Conservation (phyloP, 306 rosid species). For the Sicyos baderoa region DNA sequence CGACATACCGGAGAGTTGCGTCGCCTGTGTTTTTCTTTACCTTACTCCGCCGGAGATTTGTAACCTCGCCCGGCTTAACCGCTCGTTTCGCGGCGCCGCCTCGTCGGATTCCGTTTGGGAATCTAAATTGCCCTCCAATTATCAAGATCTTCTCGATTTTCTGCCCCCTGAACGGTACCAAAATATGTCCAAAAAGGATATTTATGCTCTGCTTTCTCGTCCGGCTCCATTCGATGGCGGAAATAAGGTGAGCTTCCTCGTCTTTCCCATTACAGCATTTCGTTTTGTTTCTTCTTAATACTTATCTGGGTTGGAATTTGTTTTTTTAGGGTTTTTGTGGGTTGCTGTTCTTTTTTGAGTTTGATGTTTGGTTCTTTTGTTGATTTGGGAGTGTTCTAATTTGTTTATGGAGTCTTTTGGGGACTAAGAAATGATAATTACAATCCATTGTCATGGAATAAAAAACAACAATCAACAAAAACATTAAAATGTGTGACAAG, state of each 20-base stretch:
- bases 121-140: constrained; percentile 64
- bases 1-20: constrained; percentile 85
- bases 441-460: no score
- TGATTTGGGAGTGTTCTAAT: neutral
- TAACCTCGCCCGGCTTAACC: constrained; percentile 69
- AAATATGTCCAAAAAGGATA: constrained; percentile 56
- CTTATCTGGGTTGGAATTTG: neutral
- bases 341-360: neutral
- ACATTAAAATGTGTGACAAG: no score
- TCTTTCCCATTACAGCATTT: constrained; percentile 14
- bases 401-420: neutral
- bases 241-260: constrained; percentile 61
- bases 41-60: constrained; percentile 90
- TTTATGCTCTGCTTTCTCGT: constrained; percentile 58
- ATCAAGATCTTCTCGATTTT: constrained; percentile 53
- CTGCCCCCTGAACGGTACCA: constrained; percentile 51
- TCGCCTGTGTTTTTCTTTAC: constrained; percentile 73
- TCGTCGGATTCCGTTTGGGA: constrained; percentile 85
- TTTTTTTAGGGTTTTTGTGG: constrained; percentile 5
- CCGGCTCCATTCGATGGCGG: constrained; percentile 61
- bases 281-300: neutral
- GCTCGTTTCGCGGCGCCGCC: constrained; percentile 82
- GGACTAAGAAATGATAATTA: neutral
- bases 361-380: neutral
- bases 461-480: no score